phyloP scores from a whole-genome alignment of 345 rosid species.

The Euphorbia lathyris region DNA sequence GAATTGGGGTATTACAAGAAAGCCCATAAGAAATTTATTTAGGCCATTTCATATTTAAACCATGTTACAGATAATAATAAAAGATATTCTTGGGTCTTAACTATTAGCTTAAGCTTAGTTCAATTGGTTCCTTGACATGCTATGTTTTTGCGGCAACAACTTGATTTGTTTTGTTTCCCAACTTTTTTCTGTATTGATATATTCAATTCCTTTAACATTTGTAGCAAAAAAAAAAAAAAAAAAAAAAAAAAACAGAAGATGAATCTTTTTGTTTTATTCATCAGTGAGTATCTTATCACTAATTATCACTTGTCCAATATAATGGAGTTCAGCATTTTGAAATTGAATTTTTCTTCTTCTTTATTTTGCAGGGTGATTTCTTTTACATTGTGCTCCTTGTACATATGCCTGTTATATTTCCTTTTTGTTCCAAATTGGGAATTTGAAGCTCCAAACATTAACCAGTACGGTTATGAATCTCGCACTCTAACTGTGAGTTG shows the following conservation, averaged over 20 bases:
- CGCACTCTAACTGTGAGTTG: constrained; percentile 42
- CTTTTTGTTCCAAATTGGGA: constrained; percentile 59
- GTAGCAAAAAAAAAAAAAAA: neutral
- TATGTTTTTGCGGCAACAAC: neutral
- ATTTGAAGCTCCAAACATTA: constrained; percentile 34
- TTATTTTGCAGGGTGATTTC: constrained; percentile 44
- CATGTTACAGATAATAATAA: too few relatives aligned
- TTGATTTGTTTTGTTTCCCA: neutral
- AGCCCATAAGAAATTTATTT: too few relatives aligned
- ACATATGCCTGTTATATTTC: constrained; percentile 47
- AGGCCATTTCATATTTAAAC: neutral
- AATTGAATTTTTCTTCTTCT: constrained; percentile 4
- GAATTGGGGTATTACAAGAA: too few relatives aligned
- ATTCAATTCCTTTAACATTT: neutral
- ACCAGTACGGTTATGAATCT: constrained; percentile 21
- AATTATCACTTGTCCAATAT: neutral
- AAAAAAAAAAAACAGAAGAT: neutral
- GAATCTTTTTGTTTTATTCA: neutral
- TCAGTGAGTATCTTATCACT: too few relatives aligned
- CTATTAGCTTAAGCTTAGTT: too few relatives aligned
- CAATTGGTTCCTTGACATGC: too few relatives aligned
- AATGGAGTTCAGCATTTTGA: neutral
- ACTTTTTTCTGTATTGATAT: neutral
- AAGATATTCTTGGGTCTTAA: too few relatives aligned
- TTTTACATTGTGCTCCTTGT: constrained; percentile 32